A percentile compares a stretch with the other conserved stretches of the same genome.
phyloP scores from a whole-genome alignment of 148 eudicot genomes.

The Selenicereus undatus region DNA sequence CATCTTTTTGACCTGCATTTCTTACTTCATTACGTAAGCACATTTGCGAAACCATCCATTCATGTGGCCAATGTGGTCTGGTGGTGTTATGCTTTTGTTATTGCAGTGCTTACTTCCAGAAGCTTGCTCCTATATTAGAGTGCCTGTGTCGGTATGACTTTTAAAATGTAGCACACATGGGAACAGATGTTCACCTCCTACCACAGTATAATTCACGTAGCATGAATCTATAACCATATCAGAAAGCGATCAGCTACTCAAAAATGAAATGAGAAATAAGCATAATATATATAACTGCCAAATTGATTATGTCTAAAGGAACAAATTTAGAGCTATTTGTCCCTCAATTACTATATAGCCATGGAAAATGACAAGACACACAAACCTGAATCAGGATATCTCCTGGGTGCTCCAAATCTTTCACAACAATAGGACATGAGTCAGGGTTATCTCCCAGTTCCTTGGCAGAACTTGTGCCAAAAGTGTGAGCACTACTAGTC shows the following conservation, averaged over 20 bases:
- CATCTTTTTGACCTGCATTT: no score
- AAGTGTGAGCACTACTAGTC: conserved; percentile 7
- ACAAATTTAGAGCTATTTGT: not conserved
- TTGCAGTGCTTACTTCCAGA: no score
- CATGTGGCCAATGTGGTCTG: not conserved
- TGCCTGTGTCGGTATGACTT: no score
- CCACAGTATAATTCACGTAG: no score
- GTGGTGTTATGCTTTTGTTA: no score
- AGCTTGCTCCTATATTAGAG: no score
- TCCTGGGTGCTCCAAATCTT: conserved; percentile 72
- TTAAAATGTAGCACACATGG: not conserved
- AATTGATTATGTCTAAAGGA: no score
- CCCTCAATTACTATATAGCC: not conserved
- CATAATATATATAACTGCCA: not conserved
- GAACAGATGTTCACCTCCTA: not conserved
- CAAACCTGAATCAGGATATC: conserved; percentile 75
- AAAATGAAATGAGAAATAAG: no score
- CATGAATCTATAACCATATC: not conserved
- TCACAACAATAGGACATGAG: conserved; percentile 66
- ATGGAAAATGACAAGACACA: not conserved
- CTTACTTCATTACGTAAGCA: no score
- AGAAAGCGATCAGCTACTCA: no score
- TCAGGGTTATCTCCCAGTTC: conserved; percentile 46
- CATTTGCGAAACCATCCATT: not conserved
- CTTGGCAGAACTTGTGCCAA: conserved; percentile 39